phyloP scores from a whole-genome alignment of 108 stramenopile genomes.

The Schizochytrium sp. region DNA sequence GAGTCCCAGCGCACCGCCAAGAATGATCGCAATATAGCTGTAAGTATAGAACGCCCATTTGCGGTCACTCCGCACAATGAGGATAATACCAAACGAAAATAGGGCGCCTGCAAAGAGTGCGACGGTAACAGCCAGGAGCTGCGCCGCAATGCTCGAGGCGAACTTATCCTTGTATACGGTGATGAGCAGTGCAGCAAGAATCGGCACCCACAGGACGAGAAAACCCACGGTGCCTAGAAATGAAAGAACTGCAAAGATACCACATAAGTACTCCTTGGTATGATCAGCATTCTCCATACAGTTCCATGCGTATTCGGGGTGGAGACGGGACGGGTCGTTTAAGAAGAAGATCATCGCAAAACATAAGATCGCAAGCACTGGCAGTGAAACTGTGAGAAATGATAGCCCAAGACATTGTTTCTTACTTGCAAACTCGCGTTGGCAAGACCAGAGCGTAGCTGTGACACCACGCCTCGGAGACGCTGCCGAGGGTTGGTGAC shows the following conservation, averaged over 20 bases:
- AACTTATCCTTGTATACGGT: neutral
- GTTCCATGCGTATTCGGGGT: neutral
- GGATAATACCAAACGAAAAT: slow-evolving; percentile 16
- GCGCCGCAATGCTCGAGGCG: neutral
- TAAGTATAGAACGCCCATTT: slow-evolving; percentile 18
- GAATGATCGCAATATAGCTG: neutral
- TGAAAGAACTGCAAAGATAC: neutral
- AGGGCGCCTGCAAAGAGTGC: neutral
- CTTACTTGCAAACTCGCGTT: neutral
- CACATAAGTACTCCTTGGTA: slow-evolving; percentile 24
- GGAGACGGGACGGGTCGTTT: neutral
- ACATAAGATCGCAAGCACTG: neutral
- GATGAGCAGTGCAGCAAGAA: neutral
- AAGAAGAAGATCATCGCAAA: slow-evolving; percentile 34
- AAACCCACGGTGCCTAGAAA: slow-evolving; percentile 2
- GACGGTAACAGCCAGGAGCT: neutral
- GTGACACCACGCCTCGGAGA: too few species aligned
- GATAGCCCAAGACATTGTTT: neutral
- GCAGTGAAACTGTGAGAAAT: neutral
- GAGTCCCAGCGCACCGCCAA: slow-evolving; percentile 14
- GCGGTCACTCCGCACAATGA: neutral
- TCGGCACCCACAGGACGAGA: slow-evolving; percentile 1
- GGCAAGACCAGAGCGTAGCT: too few species aligned
- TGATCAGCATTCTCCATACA: neutral
- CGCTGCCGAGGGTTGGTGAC: too few species aligned